Conservation (phyloP, 331 rosid genomes). For the Prunus yedoensis region DNA sequence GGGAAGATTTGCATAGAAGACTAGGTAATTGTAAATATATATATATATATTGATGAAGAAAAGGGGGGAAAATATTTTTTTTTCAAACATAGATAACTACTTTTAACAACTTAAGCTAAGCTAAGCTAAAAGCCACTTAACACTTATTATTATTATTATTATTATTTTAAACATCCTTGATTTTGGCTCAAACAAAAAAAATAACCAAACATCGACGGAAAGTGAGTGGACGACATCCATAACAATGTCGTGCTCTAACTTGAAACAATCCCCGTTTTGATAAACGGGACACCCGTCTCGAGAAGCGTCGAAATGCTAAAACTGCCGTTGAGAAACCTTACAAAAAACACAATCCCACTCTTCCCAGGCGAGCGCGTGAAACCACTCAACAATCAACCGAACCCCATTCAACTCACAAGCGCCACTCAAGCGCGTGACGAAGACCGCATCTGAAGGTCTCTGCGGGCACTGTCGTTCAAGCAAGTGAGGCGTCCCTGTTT, state of each 20-base stretch:
- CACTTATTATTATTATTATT: too few species aligned
- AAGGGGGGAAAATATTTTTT: too few species aligned
- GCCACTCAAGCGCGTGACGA: not conserved
- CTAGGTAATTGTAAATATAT: too few species aligned
- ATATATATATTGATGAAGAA: too few species aligned
- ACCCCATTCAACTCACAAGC: not conserved
- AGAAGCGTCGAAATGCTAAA: constrained; percentile 14
- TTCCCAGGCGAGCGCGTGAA: constrained; percentile 4
- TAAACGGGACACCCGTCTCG: constrained; percentile 13
- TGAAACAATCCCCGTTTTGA: constrained; percentile 8
- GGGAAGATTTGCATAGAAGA: too few species aligned
- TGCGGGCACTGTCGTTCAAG: not conserved
- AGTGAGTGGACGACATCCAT: not conserved
- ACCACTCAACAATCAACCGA: not conserved
- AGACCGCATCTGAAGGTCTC: not conserved
- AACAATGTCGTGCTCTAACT: not conserved
- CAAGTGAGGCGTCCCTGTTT: constrained; percentile 30
- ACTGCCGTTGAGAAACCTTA: not conserved
- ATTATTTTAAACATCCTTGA: too few species aligned
- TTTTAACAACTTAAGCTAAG: too few species aligned
- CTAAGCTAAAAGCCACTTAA: too few species aligned
- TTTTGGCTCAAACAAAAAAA: too few species aligned
- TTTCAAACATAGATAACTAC: too few species aligned
- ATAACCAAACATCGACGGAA: not conserved
- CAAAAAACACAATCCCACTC: not conserved